phyloP scores from a whole-genome alignment of 2,329 filamentous ascomycete genomes.

The Pseudopyricularia cyperi region DNA sequence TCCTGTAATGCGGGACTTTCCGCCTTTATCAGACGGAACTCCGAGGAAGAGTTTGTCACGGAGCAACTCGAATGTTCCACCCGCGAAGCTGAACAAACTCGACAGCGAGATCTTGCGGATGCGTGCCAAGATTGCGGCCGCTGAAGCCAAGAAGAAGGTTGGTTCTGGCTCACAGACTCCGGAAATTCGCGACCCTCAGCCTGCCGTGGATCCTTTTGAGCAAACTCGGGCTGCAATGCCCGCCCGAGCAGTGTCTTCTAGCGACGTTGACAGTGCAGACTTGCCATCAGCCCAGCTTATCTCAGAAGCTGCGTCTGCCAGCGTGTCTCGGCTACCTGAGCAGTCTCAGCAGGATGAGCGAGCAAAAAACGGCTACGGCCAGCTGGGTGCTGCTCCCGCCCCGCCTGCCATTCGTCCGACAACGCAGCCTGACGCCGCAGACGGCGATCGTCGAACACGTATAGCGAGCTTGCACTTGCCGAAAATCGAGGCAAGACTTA shows the following conservation, averaged over 20 bases:
- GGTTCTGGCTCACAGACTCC: constrained; percentile 14
- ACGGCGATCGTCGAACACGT: constrained; percentile 15
- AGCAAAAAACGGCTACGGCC: not conserved
- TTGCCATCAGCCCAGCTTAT: constrained; percentile 11
- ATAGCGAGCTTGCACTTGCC: constrained; percentile 25
- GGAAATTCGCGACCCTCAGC: constrained; percentile 12
- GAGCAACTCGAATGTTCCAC: not conserved
- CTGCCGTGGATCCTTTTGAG: constrained; percentile 5
- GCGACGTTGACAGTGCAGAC: constrained; percentile 9
- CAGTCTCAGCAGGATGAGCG: constrained; percentile 1
- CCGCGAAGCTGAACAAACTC: not conserved
- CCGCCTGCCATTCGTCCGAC: not conserved
- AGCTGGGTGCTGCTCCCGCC: not conserved
- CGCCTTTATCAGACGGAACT: constrained; percentile 24
- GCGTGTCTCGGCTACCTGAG: constrained; percentile 13
- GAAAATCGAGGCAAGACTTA: constrained; percentile 22
- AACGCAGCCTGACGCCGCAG: constrained; percentile 2
- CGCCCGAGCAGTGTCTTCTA: constrained; percentile 8
- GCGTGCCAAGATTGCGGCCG: constrained; percentile 44
- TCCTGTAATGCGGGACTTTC: constrained; percentile 28
- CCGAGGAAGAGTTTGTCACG: constrained; percentile 5
- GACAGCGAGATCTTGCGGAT: constrained; percentile 41
- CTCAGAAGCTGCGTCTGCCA: constrained; percentile 11
- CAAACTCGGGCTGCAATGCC: constrained; percentile 2
- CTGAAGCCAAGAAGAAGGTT: constrained; percentile 34